These are phyloP conservation scores for Trametes versicolor DNA, from an alignment of 1,284 basidiomycete species.

Conservation along the genomic window DNA sequence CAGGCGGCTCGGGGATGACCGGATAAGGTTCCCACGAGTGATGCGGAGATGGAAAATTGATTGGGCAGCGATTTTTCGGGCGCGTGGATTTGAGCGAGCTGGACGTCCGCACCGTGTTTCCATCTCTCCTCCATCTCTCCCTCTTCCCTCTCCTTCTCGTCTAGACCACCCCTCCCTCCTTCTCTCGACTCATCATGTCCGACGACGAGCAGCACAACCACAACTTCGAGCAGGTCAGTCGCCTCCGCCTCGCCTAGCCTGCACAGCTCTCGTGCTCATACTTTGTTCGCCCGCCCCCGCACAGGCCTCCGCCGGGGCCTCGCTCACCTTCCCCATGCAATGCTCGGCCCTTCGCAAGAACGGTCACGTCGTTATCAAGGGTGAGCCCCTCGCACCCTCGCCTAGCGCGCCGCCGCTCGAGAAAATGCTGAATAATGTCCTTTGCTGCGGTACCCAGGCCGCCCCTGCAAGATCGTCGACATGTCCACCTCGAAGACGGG, in stretches of 20 bases:
- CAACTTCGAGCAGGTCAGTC: conserved; percentile 81
- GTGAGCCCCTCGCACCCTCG: conserved; percentile 44
- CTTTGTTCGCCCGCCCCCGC: conserved; percentile 19
- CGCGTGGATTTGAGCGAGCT: conserved; percentile 12
- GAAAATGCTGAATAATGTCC: not conserved
- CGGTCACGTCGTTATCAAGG: conserved; percentile 98
- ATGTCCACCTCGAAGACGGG: conserved; percentile 99
- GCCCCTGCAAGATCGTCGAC: conserved; percentile 99
- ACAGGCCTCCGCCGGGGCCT: conserved; percentile 84
- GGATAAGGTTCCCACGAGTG: conserved; percentile 38
- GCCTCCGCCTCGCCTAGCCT: conserved; percentile 15
- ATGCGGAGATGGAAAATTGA: conserved; percentile 45
- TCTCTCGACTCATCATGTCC: conserved; percentile 65
- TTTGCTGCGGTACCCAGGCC: conserved; percentile 56
- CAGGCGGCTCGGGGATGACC: conserved; percentile 40
- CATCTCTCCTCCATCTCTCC: conserved; percentile 12
- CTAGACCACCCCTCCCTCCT: conserved; percentile 24
- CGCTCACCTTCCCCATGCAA: conserved; percentile 93
- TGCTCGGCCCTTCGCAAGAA: conserved; percentile 96
- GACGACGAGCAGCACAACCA: conserved; percentile 94
- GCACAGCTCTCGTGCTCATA: conserved; percentile 19
- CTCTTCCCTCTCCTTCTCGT: conserved; percentile 24
- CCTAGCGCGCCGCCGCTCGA: too few species aligned
- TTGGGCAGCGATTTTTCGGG: conserved; percentile 32
- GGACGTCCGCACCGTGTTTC: not conserved